Percentiles rank a stretch among this genome's conserved stretches.
Conservation (phyloP, 768 basidiomycete genomes). For the Serendipita sp. region DNA sequence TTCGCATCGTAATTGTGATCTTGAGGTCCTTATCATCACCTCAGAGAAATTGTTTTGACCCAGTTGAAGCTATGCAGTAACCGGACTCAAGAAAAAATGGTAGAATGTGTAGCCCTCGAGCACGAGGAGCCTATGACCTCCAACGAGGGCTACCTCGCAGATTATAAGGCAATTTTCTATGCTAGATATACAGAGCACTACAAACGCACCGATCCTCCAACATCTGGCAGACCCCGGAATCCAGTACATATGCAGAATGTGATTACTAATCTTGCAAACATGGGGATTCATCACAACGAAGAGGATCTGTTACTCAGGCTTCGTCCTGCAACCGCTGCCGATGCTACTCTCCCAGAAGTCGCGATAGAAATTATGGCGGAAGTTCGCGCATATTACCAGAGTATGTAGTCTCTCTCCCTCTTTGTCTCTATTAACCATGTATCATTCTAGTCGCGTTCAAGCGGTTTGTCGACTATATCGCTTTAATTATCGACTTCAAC, state of each 20-base stretch:
- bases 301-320: constrained; percentile 32
- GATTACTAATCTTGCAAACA: not conserved
- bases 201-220: not conserved
- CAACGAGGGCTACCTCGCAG: constrained; percentile 33
- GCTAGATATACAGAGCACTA: constrained; percentile 19
- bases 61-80: constrained; percentile 31
- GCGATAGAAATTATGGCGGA: constrained; percentile 55
- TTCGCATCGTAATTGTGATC: not conserved
- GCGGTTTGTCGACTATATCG: constrained; percentile 39
- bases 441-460: constrained; percentile 37
- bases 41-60: constrained; percentile 32
- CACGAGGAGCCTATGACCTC: constrained; percentile 29
- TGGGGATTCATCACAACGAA: constrained; percentile 23
- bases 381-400: constrained; percentile 46
- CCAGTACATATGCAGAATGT: not conserved
- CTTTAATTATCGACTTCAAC: constrained; percentile 38
- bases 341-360: constrained; percentile 12
- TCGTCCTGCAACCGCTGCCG: constrained; percentile 25
- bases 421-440: not conserved
- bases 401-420: not conserved
- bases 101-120: constrained; percentile 37
- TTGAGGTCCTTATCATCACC: not conserved
- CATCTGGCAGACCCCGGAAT: not conserved
- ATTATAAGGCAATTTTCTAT: constrained; percentile 34
- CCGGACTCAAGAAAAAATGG: constrained; percentile 25